Evolutionary conservation across 78 protist genomes (phyloP).

Genomic region (Corallochytrium limacisporum): DNA sequence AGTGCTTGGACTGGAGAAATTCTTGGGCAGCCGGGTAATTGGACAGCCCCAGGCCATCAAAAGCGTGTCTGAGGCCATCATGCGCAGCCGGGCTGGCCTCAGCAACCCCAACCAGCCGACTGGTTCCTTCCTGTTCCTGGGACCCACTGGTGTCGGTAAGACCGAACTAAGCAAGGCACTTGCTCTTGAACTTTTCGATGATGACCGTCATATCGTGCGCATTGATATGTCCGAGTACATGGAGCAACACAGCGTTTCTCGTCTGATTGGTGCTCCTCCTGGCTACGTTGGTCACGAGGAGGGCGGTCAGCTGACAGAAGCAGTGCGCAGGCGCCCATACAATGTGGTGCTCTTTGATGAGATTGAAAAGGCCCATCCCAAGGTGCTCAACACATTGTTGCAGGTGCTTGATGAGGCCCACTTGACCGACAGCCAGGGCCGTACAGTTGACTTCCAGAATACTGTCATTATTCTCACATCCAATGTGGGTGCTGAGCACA

Average conservation of each 20-base stretch:
- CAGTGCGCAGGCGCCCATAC: constrained; percentile 90
- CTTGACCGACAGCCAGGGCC: constrained; percentile 91
- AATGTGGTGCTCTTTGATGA: constrained; percentile 95
- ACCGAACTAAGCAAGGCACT: constrained; percentile 95
- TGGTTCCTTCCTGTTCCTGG: constrained; percentile 86
- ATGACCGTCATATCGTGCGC: constrained; percentile 77
- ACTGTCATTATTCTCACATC: constrained; percentile 79
- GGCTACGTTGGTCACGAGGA: constrained; percentile 97
- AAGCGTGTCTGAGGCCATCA: constrained; percentile 82
- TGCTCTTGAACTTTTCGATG: constrained; percentile 78
- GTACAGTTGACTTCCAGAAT: constrained; percentile 83
- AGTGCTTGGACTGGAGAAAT: constrained; percentile 51
- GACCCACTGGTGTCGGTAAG: constrained; percentile 90
- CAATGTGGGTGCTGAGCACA: constrained; percentile 74
- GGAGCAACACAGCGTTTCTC: constrained; percentile 82
- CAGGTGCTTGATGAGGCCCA: constrained; percentile 97
- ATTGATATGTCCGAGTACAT: constrained; percentile 95
- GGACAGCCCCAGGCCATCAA: constrained; percentile 95
- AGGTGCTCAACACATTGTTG: constrained; percentile 77
- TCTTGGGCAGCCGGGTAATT: constrained; percentile 71
- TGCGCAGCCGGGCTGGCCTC: constrained; percentile 84
- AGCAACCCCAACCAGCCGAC: constrained; percentile 62
- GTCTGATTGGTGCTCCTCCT: constrained; percentile 97
- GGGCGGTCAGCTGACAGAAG: constrained; percentile 98
- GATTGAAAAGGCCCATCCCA: constrained; percentile 83